Evolutionary conservation across 1,139 yeast genomes (phyloP).

Genomic region (Diutina mesorugosa): DNA sequence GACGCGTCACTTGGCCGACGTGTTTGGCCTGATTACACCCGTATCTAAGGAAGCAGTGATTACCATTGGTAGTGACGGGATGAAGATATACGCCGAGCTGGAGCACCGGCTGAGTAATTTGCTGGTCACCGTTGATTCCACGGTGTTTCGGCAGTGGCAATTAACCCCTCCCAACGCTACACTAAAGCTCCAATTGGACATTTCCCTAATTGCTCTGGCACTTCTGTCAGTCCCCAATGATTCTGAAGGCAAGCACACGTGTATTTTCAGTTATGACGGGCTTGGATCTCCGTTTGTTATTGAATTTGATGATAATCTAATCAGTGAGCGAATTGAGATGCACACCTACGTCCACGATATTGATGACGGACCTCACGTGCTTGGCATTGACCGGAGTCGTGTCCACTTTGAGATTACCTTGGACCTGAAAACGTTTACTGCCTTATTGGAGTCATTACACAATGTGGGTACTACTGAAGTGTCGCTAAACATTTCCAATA

Average conservation of each 20-base stretch:
- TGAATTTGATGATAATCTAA: conserved; percentile 57
- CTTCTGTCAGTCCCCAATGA: background rate
- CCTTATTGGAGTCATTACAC: conserved; percentile 53
- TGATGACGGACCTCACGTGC: conserved; percentile 15
- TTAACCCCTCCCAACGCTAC: background rate
- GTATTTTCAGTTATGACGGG: background rate
- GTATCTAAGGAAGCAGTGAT: background rate
- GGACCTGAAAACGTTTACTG: conserved; percentile 50
- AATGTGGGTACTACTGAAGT: conserved; percentile 52
- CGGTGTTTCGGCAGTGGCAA: background rate
- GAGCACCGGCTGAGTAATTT: background rate
- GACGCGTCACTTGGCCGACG: background rate
- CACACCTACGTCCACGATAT: conserved; percentile 40
- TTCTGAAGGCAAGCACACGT: background rate
- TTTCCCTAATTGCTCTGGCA: background rate
- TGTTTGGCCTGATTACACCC: background rate
- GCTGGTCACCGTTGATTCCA: background rate
- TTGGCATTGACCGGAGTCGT: conserved; percentile 29
- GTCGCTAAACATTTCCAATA: conserved; percentile 29
- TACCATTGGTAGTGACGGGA: background rate
- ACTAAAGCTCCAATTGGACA: background rate
- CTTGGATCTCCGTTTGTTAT: conserved; percentile 38
- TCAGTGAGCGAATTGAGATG: conserved; percentile 63
- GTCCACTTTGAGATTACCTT: conserved; percentile 54
- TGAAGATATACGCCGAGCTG: background rate